Percentiles rank a stretch among this genome's conserved stretches.
These are phyloP conservation scores for Pyropia yezoensis DNA, from an alignment of 23 red algal genomes.

Conservation along the genomic window DNA sequence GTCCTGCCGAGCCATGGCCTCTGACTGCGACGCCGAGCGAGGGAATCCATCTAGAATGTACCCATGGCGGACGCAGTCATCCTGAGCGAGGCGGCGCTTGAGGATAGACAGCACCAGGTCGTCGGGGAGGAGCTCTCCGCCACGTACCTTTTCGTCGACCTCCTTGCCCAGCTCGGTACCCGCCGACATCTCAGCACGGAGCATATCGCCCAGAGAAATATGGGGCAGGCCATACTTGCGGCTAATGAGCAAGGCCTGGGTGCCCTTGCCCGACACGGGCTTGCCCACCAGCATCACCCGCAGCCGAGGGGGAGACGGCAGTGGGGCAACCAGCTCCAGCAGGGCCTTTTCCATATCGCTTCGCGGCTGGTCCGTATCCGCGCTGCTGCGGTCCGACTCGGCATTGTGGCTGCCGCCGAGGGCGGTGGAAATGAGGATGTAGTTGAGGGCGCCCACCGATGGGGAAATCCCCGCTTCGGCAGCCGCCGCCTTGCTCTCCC, in stretches of 20 bases:
- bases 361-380: background rate
- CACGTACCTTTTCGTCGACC: background rate
- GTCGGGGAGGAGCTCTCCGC: conserved; percentile 31
- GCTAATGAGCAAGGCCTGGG: conserved; percentile 22
- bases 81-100: conserved; percentile 9
- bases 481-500: no score
- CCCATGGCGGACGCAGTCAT: conserved; percentile 19
- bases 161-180: conserved; percentile 7
- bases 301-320: conserved; percentile 8
- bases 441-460: no score
- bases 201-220: conserved; percentile 12
- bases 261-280: conserved; percentile 39
- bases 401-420: no score
- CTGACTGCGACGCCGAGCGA: conserved; percentile 8
- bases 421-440: no score
- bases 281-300: conserved; percentile 27
- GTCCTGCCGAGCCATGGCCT: background rate
- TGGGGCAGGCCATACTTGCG: conserved; percentile 24
- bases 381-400: no score
- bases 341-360: background rate
- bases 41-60: conserved; percentile 52
- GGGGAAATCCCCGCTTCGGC: no score
- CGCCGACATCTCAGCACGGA: conserved; percentile 17
- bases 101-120: conserved; percentile 10
- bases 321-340: conserved; percentile 1